A percentile compares a stretch with the other conserved stretches of the same genome.
phyloP scores from a whole-genome alignment of 371 early-diverging fungal species.

The Conidiobolus coronatus region DNA sequence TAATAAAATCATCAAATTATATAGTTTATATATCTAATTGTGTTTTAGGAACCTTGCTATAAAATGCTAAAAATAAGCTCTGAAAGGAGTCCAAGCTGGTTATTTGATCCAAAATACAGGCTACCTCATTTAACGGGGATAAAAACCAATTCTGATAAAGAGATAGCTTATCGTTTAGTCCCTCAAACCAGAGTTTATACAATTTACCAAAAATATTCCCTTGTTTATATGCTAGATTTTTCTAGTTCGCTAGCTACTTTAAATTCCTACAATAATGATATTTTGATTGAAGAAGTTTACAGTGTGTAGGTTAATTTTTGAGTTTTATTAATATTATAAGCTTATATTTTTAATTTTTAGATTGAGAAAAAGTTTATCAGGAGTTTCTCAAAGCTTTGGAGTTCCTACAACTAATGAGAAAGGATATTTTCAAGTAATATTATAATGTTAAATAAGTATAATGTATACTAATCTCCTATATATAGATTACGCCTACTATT shows the following conservation, averaged over 20 bases:
- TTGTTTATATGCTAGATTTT: slow-evolving; percentile 3
- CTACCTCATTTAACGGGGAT: not conserved
- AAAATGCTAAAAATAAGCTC: not conserved
- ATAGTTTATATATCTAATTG: not conserved
- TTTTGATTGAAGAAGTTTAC: not conserved
- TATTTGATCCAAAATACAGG: not conserved
- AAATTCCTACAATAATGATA: not conserved
- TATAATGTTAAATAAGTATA: too few relatives aligned
- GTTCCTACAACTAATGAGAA: not conserved
- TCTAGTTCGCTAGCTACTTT: not conserved
- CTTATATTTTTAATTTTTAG: not conserved
- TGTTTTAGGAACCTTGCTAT: slow-evolving; percentile 1
- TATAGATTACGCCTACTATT: slow-evolving; percentile 27
- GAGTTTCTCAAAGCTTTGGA: not conserved
- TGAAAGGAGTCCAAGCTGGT: not conserved
- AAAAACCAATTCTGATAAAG: not conserved
- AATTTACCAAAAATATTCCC: slow-evolving; percentile 1
- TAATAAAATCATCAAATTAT: not conserved
- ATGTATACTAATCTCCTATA: too few relatives aligned
- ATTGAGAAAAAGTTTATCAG: not conserved
- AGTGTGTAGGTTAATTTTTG: too few relatives aligned
- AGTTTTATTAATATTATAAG: too few relatives aligned
- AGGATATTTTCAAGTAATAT: not conserved
- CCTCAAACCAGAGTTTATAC: slow-evolving; percentile 4
- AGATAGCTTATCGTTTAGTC: not conserved